A percentile compares a stretch with the other conserved stretches of the same genome.
Conservation (phyloP, 495 filamentous ascomycete genomes). For the Emericellopsis terricola region DNA sequence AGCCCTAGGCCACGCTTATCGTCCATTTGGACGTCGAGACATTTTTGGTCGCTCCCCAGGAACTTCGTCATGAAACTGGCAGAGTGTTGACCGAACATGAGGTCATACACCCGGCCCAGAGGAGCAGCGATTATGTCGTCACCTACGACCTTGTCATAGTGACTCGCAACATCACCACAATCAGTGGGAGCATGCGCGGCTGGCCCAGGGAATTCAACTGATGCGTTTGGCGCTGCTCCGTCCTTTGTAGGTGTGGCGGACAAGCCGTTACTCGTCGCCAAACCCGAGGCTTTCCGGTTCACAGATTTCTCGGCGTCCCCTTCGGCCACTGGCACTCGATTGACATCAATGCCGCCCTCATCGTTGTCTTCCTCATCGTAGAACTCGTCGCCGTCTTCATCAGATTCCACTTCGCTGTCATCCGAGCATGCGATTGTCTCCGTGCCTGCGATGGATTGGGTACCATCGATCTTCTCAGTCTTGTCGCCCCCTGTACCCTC, state of each 20-base stretch:
- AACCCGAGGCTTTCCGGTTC: constrained; percentile 48
- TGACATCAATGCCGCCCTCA: constrained; percentile 37
- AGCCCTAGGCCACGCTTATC: constrained; percentile 59
- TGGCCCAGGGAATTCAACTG: constrained; percentile 73
- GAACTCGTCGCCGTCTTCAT: constrained; percentile 42
- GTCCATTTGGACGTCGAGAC: constrained; percentile 67
- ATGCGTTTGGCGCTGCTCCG: constrained; percentile 17
- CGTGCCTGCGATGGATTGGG: background rate
- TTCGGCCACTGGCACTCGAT: constrained; percentile 39
- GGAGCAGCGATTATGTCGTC: constrained; percentile 81
- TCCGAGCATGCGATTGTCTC: constrained; percentile 9
- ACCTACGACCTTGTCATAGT: constrained; percentile 69
- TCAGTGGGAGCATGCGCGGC: constrained; percentile 65
- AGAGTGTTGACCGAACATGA: constrained; percentile 70
- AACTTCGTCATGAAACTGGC: constrained; percentile 68
- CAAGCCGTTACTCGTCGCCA: constrained; percentile 26
- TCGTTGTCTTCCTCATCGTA: constrained; percentile 61
- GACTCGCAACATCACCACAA: constrained; percentile 54
- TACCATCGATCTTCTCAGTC: constrained; percentile 61
- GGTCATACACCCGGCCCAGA: constrained; percentile 75
- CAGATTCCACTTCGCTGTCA: constrained; percentile 42
- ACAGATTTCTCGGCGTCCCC: constrained; percentile 40
- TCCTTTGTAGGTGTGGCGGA: constrained; percentile 38
- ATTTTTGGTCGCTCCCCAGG: constrained; percentile 74
- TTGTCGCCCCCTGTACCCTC: constrained; percentile 71